Base-by-base conservation (phyloP, 2,329 filamentous ascomycete species). In the Fonsecaea pugnacius region DNA sequence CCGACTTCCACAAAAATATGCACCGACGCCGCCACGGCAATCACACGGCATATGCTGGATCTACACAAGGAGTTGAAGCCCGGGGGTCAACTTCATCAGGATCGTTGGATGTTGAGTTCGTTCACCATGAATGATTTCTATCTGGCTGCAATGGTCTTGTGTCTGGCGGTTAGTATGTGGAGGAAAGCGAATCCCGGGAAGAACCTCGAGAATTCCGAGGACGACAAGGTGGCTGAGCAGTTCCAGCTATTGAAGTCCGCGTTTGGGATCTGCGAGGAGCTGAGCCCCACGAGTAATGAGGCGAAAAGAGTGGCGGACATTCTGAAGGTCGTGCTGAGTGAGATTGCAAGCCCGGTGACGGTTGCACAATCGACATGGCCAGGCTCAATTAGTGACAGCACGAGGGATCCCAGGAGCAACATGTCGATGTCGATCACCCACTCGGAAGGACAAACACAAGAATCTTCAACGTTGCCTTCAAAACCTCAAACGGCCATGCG, bases 81-180 rank as follows among this genome's bases (percentile, higher is more conserved):
- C 0, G 85, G 85, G 1, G 83, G 83, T 5, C 76, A 84, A 30
- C 74, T 89, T 14, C 76, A 78, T 65, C 76, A 79, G 33, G 80
- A 83, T 40, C 79, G 80, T 4, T 87, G 85, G 83, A 87, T 87
- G 69, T 73, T 87, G 21, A 83, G 82, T 2, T 84, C 83, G 0
- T 75, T 89, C 3, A 81, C 83, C 10, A 80, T 85, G 58, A 85
- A 87, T 57, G 86, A 89, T 71, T 89, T 85, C 57, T 75, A 89
- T 58, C 79, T 89, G 2, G 85, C 86, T 0, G 82, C 84, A 60
- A 86, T 87, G 80, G 80, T 89, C 14, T 70, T 89, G 3, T 88
- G 84, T 66, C 75, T 89, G 38, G 74, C 74, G 5, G 43, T 76
- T 24, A 63, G 58, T 10, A 64, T 62, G 36, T 69, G 65, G 65